Evolutionary conservation across 139 green algal genomes (phyloP).

Genomic region (Dunaliella sp.): DNA sequence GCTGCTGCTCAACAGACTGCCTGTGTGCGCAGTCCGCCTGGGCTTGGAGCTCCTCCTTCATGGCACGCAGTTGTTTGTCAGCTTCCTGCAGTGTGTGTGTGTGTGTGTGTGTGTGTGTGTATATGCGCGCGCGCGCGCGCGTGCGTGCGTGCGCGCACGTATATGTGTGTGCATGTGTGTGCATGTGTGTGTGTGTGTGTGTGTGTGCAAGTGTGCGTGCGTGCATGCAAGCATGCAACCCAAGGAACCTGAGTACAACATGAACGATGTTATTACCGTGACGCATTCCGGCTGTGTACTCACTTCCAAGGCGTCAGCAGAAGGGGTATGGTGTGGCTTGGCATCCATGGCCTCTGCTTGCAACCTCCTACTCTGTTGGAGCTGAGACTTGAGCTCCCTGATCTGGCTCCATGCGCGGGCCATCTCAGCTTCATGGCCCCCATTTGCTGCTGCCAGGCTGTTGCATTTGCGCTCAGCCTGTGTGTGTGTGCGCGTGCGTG

Average conservation of each 20-base stretch:
- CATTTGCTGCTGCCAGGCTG: not conserved
- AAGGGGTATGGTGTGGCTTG: not conserved
- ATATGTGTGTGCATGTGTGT: too few species aligned
- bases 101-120: not conserved
- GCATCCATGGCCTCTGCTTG: not conserved
- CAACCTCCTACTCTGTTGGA: not conserved
- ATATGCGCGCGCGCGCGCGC: not conserved
- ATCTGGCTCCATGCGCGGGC: not conserved
- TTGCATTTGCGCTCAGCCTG: not conserved
- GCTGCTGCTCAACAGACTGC: not conserved
- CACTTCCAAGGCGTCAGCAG: not conserved
- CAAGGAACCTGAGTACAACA: too few species aligned
- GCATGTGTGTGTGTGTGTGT: too few species aligned
- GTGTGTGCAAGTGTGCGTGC: too few species aligned
- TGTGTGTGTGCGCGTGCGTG: too few species aligned
- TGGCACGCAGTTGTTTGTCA: not conserved
- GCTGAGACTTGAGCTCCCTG: not conserved
- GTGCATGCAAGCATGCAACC: too few species aligned
- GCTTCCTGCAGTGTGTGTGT: not conserved
- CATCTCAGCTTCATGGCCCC: not conserved
- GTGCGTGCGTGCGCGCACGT: not conserved
- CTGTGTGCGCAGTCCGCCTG: not conserved
- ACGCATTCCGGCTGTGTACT: too few species aligned
- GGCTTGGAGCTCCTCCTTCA: not conserved
- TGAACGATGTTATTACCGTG: too few species aligned